phyloP scores from a whole-genome alignment of 495 filamentous ascomycete species.

The Platismatia glauca region DNA sequence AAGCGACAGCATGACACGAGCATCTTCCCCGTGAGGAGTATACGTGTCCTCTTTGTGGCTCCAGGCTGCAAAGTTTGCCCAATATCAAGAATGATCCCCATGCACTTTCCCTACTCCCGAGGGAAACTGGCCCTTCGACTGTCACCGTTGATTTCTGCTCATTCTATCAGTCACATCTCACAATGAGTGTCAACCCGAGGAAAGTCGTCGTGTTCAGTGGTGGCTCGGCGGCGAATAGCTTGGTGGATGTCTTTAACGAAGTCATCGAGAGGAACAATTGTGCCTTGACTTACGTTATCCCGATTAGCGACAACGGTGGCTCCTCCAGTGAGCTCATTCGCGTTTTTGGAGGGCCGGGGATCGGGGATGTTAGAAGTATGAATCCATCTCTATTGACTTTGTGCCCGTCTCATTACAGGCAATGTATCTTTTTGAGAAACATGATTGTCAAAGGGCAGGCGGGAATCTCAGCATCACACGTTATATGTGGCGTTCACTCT shows the following conservation, averaged over 20 bases:
- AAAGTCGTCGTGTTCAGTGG: constrained; percentile 79
- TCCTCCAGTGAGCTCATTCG: constrained; percentile 85
- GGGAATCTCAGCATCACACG: not conserved
- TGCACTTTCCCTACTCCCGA: not conserved
- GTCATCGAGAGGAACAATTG: constrained; percentile 63
- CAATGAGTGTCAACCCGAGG: constrained; percentile 21
- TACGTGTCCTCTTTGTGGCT: not conserved
- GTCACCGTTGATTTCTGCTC: not conserved
- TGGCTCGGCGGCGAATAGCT: constrained; percentile 84
- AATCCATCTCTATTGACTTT: not conserved
- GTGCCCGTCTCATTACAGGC: not conserved
- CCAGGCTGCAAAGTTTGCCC: not conserved
- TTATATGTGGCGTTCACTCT: not conserved
- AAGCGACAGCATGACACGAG: not conserved
- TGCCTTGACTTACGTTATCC: constrained; percentile 74
- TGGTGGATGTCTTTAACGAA: constrained; percentile 81
- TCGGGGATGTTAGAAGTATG: constrained; percentile 85
- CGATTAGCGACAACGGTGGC: constrained; percentile 92
- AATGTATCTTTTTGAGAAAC: not conserved
- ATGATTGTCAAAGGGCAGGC: not conserved
- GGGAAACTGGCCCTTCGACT: not conserved
- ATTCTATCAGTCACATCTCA: not conserved
- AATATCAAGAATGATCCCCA: not conserved
- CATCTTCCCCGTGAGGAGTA: not conserved
- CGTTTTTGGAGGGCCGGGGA: constrained; percentile 87